phyloP scores from a whole-genome alignment of 2,329 filamentous ascomycete genomes.

The Penicillium vulpinum region DNA sequence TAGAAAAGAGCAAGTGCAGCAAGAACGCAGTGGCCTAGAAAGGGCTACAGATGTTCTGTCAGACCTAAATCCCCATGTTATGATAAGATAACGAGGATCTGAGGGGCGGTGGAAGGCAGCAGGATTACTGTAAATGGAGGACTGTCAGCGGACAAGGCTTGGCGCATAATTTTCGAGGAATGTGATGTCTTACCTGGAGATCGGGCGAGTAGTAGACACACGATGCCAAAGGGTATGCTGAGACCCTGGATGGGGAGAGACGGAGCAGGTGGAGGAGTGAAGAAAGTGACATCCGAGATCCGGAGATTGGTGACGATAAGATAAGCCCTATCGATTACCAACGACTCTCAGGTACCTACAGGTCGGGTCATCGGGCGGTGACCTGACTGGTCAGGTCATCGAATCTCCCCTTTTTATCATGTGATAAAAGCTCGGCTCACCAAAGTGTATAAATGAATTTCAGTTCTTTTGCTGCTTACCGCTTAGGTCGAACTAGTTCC shows the following conservation, averaged over 20 bases:
- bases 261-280: not conserved
- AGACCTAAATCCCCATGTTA: slow-evolving; percentile 18
- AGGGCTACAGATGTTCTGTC: slow-evolving; percentile 12
- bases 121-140: slow-evolving; percentile 24
- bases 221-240: not conserved
- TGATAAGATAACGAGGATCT: slow-evolving; percentile 17
- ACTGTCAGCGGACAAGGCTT: slow-evolving; percentile 5
- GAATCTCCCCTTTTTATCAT: too few relatives aligned
- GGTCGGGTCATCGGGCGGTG: too few relatives aligned
- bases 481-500: too few relatives aligned
- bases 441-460: too few relatives aligned
- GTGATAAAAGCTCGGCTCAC: too few relatives aligned
- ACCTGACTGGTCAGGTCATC: too few relatives aligned
- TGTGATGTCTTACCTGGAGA: not conserved
- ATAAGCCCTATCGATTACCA: not conserved
- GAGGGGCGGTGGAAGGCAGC: slow-evolving; percentile 30
- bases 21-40: slow-evolving; percentile 6
- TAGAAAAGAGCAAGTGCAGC: not conserved
- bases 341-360: too few relatives aligned
- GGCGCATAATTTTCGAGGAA: not conserved
- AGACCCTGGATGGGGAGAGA: not conserved
- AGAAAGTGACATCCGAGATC: not conserved
- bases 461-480: too few relatives aligned
- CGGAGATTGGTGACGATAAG: slow-evolving; percentile 5
- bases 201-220: not conserved